Evolutionary conservation across 2,329 filamentous ascomycete genomes (phyloP).

Genomic region (Penicillium brasilianum): DNA sequence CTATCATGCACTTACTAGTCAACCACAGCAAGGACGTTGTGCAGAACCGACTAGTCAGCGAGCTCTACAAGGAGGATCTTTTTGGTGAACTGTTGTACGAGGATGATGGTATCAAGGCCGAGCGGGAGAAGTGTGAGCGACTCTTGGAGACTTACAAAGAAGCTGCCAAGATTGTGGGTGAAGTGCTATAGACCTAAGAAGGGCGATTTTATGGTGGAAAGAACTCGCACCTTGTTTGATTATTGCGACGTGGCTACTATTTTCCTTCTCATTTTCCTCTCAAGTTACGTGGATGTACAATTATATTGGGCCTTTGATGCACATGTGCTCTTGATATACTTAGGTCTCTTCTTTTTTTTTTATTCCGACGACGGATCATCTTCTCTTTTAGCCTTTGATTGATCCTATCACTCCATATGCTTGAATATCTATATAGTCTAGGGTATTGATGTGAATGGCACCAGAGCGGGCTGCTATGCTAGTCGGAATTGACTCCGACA

Average conservation of each 20-base stretch:
- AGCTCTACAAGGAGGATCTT: conserved; percentile 88
- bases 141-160: conserved; percentile 94
- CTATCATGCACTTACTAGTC: conserved; percentile 97
- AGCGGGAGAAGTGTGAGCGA: conserved; percentile 98
- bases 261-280: conserved; percentile 7
- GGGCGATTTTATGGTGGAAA: not conserved
- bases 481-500: not conserved
- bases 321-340: conserved; percentile 24
- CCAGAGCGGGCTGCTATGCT: not conserved
- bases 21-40: conserved; percentile 99
- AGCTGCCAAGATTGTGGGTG: conserved; percentile 96
- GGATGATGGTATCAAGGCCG: conserved; percentile 95
- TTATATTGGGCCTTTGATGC: conserved; percentile 23
- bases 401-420: conserved; percentile 5
- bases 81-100: conserved; percentile 96
- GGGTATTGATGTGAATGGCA: not conserved
- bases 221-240: conserved; percentile 17
- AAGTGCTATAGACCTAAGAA: conserved; percentile 71
- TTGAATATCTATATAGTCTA: conserved; percentile 2
- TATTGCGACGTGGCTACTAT: conserved; percentile 20
- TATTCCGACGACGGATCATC: not conserved
- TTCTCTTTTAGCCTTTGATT: not conserved
- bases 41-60: conserved; percentile 93
- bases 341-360: conserved; percentile 1
- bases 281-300: conserved; percentile 31